phyloP scores from a whole-genome alignment of 345 rosid species.

The Microthlaspi erraticum region DNA sequence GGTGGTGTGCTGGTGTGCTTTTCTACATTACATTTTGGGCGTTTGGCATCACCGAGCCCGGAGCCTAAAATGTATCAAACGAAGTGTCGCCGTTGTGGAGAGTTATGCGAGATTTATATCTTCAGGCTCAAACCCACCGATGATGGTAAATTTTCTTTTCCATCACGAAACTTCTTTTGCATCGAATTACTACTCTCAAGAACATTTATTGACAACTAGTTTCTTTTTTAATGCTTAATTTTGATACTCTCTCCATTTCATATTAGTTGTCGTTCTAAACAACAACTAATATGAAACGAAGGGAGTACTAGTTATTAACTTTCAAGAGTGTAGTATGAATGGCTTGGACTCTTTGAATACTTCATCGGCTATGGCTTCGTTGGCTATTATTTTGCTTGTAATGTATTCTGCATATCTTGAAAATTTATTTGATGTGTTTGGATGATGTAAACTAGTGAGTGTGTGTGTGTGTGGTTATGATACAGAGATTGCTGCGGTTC shows the following conservation, averaged over 20 bases:
- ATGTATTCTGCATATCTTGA: too few species aligned
- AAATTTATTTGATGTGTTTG: not conserved
- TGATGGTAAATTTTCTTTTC: conserved; percentile 1
- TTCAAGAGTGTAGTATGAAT: too few species aligned
- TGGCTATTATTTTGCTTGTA: too few species aligned
- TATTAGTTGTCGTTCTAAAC: too few species aligned
- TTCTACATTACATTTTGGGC: conserved; percentile 25
- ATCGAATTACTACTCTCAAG: not conserved
- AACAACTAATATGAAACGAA: too few species aligned
- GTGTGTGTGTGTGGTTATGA: conserved; percentile 6
- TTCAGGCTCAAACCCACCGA: conserved; percentile 25
- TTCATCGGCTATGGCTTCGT: too few species aligned
- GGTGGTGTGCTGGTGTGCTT: not conserved
- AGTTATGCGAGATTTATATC: not conserved
- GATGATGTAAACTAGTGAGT: not conserved
- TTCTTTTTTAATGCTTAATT: too few species aligned
- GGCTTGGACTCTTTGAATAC: too few species aligned
- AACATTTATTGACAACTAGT: too few species aligned
- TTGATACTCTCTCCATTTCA: too few species aligned
- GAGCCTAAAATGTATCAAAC: conserved; percentile 28
- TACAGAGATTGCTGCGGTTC: conserved; percentile 32
- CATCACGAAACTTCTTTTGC: not conserved
- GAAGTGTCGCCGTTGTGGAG: not conserved
- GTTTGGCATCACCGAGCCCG: conserved; percentile 9
- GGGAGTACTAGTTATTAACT: too few species aligned